A percentile compares a stretch with the other conserved stretches of the same genome.
Conservation (phyloP, 2,329 filamentous ascomycete species). For the Ramichloridium luteum region DNA sequence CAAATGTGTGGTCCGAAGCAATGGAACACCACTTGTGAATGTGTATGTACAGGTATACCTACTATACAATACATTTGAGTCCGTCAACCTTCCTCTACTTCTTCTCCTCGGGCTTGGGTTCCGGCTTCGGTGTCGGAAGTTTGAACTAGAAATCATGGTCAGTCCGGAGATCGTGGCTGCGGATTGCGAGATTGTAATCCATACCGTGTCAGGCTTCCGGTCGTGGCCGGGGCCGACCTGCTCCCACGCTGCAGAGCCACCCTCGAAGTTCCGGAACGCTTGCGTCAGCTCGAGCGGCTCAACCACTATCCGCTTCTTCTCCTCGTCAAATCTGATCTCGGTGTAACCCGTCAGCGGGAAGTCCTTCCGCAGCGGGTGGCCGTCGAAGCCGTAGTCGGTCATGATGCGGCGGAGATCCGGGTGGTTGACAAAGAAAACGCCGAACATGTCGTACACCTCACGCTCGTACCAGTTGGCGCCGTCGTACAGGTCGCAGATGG, state of each 20-base stretch:
- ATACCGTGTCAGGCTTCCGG: slow-evolving; percentile 58
- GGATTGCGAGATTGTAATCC: no score
- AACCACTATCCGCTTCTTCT: slow-evolving; percentile 98
- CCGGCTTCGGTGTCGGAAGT: slow-evolving; percentile 87
- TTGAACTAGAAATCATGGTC: slow-evolving; percentile 55
- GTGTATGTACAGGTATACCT: no score
- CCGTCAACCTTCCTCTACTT: no score
- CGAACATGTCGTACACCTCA: slow-evolving; percentile 94
- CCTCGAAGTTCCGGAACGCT: slow-evolving; percentile 97
- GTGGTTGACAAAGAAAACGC: slow-evolving; percentile 91
- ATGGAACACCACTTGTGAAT: no score
- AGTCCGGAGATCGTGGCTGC: no score
- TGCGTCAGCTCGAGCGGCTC: slow-evolving; percentile 96
- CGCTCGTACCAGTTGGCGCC: slow-evolving; percentile 98
- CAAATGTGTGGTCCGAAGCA: no score
- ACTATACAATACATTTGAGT: no score
- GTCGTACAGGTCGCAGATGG: slow-evolving; percentile 73
- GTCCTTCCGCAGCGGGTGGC: slow-evolving; percentile 92
- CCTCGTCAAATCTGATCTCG: slow-evolving; percentile 94
- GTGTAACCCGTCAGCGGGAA: slow-evolving; percentile 98
- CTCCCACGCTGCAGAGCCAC: slow-evolving; percentile 49
- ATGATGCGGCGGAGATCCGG: slow-evolving; percentile 94
- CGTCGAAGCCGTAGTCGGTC: slow-evolving; percentile 99
- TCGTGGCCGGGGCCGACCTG: slow-evolving; percentile 61
- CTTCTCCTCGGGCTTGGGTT: slow-evolving; percentile 84